Evolutionary conservation across 352 stramenopile species (phyloP).

Genomic region (Pythium folliculosum): DNA sequence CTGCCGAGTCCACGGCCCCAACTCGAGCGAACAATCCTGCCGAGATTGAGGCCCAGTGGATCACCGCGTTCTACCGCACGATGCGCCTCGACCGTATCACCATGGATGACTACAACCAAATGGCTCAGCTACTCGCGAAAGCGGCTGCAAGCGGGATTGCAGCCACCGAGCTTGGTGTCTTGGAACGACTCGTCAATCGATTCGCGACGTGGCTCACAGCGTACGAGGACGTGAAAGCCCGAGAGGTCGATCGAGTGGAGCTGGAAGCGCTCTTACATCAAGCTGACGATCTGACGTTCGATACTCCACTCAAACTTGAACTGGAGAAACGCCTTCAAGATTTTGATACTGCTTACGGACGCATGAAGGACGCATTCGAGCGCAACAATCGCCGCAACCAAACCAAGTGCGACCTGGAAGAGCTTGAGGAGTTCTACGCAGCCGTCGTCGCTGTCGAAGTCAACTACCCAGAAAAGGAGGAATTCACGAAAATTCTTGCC

Average conservation of each 20-base stretch:
- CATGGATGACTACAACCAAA: slow-evolving; percentile 42
- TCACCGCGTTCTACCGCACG: slow-evolving; percentile 64
- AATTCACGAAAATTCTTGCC: slow-evolving; percentile 50
- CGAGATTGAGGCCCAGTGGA: slow-evolving; percentile 60
- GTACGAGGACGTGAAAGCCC: slow-evolving; percentile 34
- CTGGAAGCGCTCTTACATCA: slow-evolving; percentile 55
- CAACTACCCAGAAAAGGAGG: slow-evolving; percentile 59
- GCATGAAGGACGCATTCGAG: slow-evolving; percentile 69
- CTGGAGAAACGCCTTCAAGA: slow-evolving; percentile 42
- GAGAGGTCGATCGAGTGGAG: slow-evolving; percentile 42
- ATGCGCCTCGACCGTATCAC: slow-evolving; percentile 45
- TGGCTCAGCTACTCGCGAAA: slow-evolving; percentile 38
- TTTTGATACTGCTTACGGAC: slow-evolving; percentile 63
- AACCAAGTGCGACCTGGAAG: slow-evolving; percentile 55
- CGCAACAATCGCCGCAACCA: slow-evolving; percentile 66
- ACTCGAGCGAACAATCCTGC: slow-evolving; percentile 32
- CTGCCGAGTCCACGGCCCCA: slow-evolving; percentile 4
- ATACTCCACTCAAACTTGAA: slow-evolving; percentile 37
- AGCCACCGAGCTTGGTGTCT: slow-evolving; percentile 56
- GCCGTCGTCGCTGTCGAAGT: slow-evolving; percentile 47
- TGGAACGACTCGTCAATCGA: slow-evolving; percentile 53
- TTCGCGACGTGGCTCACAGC: slow-evolving; percentile 55
- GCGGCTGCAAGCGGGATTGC: slow-evolving; percentile 28
- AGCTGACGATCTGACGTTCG: slow-evolving; percentile 63
- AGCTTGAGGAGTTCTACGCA: slow-evolving; percentile 55